Percentiles rank a stretch among this genome's conserved stretches.
Evolutionary conservation across 129 eudicot species (phyloP).

Genomic region (Tagetes erecta): DNA sequence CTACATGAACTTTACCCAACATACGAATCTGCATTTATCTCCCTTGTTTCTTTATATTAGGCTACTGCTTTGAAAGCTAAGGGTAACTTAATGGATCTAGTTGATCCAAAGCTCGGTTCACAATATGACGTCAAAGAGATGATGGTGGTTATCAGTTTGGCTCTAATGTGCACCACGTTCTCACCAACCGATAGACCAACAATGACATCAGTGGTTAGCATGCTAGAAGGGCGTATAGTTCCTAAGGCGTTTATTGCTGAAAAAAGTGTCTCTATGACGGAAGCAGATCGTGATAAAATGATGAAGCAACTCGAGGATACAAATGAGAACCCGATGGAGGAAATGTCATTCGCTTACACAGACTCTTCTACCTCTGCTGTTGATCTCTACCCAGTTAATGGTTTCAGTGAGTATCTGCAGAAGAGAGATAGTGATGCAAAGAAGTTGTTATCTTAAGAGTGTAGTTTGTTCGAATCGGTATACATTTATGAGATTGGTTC

Average conservation of each 20-base stretch:
- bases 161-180: conserved; percentile 44
- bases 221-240: conserved; percentile 49
- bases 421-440: conserved; percentile 27
- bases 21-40: not conserved
- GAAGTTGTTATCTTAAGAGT: conserved; percentile 8
- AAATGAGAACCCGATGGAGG: conserved; percentile 16
- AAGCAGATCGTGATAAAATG: conserved; percentile 17
- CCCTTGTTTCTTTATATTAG: conserved; percentile 28
- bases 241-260: conserved; percentile 22
- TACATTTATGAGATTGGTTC: too few relatives aligned
- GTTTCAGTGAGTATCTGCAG: conserved; percentile 38
- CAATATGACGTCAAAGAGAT: conserved; percentile 37
- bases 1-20: not conserved
- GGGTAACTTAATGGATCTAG: conserved; percentile 50
- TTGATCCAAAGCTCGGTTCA: conserved; percentile 46
- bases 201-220: conserved; percentile 65
- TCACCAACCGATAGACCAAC: conserved; percentile 45
- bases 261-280: conserved; percentile 17
- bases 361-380: conserved; percentile 39
- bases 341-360: conserved; percentile 41
- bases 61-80: conserved; percentile 37
- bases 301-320: conserved; percentile 18
- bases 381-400: conserved; percentile 46
- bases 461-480: too few relatives aligned
- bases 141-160: conserved; percentile 37